Evolutionary conservation across 371 early-diverging fungal species (phyloP), one percentile per base, ranked within the genome.

Genomic region (Parasitella parasitica): DNA sequence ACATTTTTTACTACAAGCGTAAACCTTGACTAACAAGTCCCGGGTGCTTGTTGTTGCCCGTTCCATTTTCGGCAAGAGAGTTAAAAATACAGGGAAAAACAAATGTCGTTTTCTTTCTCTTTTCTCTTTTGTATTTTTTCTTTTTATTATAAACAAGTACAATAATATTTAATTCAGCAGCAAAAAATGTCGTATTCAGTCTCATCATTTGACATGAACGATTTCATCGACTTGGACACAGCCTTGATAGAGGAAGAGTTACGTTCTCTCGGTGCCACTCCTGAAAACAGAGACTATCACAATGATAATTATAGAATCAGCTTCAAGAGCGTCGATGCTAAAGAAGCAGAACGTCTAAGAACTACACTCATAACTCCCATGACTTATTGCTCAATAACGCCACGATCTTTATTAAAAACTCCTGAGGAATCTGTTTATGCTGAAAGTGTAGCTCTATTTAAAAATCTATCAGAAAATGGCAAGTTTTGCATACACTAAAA

Each of bases 281-380:
- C 50, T 39, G 30, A 55, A 38, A 43, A 18, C 9, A 43, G 20
- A 20, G 43, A 43, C 22, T 18, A 56, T 12, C 49, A 51, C 49
- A 43, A 9, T 12, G 15, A 51, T 48, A 27, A 11, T 15, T 54
- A 36, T 28, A 27, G 37, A 59, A 49, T 60, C 8, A 66, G 57
- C 34, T 52, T 66, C 27, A 54, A 53, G 34, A 66, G 57, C 26
- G 50, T 61, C 15, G 67, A 66, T 28, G 61, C 56, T 1, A 20
- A 34, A 13, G 61, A 56, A 18, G 24, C 54, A 13, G 57, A 61
- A 35, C 22, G 32, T 20, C 30, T 66, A 26, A 39, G 54, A 37
- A 38, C 57, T 5, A 38, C 57, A 26, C 54, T 69, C 26, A 43
- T 69, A 4, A 69, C 69, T 4, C 69, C 69, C 30, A 24, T 55